A percentile compares a stretch with the other conserved stretches of the same genome.
Evolutionary conservation across 2,329 filamentous ascomycete species (phyloP).

Genomic region (Ophiostoma sp.): DNA sequence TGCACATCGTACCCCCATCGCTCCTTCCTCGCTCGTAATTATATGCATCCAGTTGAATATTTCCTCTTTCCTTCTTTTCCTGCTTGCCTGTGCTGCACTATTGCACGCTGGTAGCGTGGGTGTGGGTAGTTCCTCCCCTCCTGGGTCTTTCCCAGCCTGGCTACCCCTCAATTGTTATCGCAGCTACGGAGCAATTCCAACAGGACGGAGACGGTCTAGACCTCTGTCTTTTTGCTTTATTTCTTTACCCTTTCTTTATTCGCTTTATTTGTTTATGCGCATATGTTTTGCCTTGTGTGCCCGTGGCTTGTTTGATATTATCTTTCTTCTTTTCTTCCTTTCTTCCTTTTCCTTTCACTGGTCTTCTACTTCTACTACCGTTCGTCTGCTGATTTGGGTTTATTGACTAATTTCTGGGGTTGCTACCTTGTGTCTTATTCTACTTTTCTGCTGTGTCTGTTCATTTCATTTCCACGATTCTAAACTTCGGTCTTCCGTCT

Average conservation of each 20-base stretch:
- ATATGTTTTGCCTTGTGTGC: not conserved
- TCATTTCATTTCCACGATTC: not conserved
- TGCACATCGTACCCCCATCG: not conserved
- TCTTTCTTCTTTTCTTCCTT: not conserved
- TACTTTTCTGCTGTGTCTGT: not conserved
- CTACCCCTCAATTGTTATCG: conserved; percentile 26
- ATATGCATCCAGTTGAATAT: not conserved
- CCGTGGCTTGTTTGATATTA: conserved; percentile 13
- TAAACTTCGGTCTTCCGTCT: not conserved
- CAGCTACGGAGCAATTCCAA: conserved; percentile 20
- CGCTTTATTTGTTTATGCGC: conserved; percentile 7
- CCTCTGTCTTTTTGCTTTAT: conserved; percentile 18
- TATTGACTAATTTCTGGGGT: conserved; percentile 5
- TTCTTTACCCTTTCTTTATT: conserved; percentile 21
- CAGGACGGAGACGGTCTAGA: conserved; percentile 25
- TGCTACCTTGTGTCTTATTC: not conserved
- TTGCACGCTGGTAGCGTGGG: conserved; percentile 17
- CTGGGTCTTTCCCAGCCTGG: conserved; percentile 20
- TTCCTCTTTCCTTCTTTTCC: not conserved
- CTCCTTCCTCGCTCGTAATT: conserved; percentile 1
- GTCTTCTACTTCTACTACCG: not conserved
- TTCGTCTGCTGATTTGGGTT: not conserved
- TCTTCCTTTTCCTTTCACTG: conserved; percentile 4
- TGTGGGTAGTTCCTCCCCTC: conserved; percentile 22
- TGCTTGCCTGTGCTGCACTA: not conserved